phyloP scores from a whole-genome alignment of 768 basidiomycete genomes.

The Gymnopilus dilepis region DNA sequence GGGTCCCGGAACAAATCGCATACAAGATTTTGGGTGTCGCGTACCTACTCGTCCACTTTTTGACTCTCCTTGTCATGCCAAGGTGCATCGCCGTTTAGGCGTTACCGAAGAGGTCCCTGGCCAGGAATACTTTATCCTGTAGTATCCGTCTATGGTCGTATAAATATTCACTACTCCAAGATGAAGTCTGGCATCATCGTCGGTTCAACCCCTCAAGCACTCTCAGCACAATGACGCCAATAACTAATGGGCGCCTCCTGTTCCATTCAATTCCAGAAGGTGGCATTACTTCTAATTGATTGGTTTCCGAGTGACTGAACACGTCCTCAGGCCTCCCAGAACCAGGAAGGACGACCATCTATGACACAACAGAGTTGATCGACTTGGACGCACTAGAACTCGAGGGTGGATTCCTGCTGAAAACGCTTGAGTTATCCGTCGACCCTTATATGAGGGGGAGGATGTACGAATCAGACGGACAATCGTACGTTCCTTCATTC shows the following conservation, averaged over 20 bases:
- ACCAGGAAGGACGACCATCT: slow-evolving; percentile 51
- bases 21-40: neutral
- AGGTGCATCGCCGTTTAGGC: neutral
- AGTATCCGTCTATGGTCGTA: neutral
- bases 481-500: slow-evolving; percentile 37
- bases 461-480: slow-evolving; percentile 40
- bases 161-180: neutral
- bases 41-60: neutral
- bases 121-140: neutral
- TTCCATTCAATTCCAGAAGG: slow-evolving; percentile 43
- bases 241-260: slow-evolving; percentile 38
- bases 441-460: slow-evolving; percentile 47
- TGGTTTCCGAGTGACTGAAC: slow-evolving; percentile 35
- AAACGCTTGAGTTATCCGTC: slow-evolving; percentile 50
- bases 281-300: neutral
- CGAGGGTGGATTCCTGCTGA: slow-evolving; percentile 54
- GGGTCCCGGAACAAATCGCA: neutral
- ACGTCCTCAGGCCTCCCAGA: slow-evolving; percentile 47
- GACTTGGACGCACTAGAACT: slow-evolving; percentile 53
- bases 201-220: neutral
- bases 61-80: neutral
- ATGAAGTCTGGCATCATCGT: neutral
- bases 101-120: neutral
- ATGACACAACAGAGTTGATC: slow-evolving; percentile 51
- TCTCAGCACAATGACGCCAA: slow-evolving; percentile 31